phyloP scores from a whole-genome alignment of 148 eudicot genomes.

The Selenicereus undatus region DNA sequence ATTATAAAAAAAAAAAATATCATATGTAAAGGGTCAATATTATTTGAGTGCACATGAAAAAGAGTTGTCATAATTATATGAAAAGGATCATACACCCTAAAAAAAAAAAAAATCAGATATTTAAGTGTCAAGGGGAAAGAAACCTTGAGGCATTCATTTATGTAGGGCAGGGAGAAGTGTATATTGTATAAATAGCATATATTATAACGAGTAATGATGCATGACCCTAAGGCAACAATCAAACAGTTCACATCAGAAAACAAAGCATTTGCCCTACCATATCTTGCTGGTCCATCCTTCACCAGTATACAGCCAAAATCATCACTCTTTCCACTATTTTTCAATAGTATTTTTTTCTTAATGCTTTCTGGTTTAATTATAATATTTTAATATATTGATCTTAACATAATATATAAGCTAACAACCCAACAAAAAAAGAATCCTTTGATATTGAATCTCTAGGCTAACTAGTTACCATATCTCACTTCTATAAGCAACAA shows the following conservation, averaged over 20 bases:
- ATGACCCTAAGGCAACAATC: constrained; percentile 21
- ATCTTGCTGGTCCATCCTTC: constrained; percentile 11
- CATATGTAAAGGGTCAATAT: no score
- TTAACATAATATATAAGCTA: no score
- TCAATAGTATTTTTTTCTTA: neutral
- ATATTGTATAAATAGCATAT: no score
- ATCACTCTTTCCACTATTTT: constrained; percentile 12
- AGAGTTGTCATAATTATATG: no score
- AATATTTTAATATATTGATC: no score
- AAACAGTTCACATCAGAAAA: constrained; percentile 21
- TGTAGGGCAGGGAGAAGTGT: neutral
- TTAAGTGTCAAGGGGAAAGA: no score
- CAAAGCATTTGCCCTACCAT: constrained; percentile 24
- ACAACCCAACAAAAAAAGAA: neutral
- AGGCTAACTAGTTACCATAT: no score
- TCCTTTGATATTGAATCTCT: neutral
- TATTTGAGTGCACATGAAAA: no score
- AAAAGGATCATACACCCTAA: no score
- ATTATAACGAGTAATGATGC: constrained; percentile 1
- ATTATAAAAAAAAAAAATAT: no score
- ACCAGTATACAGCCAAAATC: constrained; percentile 9
- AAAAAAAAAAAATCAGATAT: no score
- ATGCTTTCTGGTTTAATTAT: neutral
- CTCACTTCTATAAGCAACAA: no score
- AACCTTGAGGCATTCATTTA: neutral